Evolutionary conservation across 2,329 filamentous ascomycete species (phyloP), one percentile per base, ranked within the genome.

Genomic region (Alternaria gaisen): DNA sequence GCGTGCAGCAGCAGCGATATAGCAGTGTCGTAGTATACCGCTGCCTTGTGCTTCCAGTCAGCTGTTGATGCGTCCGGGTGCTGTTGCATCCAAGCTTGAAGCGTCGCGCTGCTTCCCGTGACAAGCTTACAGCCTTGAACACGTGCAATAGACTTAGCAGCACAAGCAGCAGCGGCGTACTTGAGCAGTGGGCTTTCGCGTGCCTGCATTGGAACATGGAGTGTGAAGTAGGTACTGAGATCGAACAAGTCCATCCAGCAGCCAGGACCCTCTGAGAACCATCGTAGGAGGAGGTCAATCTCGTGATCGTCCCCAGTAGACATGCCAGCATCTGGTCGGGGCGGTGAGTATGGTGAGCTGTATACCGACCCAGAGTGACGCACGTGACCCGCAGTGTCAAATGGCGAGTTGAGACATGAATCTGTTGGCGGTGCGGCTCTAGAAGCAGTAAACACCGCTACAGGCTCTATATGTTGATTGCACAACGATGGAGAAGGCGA

Each of bases 191-290:
- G 80, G 53, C 84, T 83, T 30, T 82, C 79, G 5, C 78, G 73
- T 12, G 87, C 85, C 69, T 85, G 84, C 3, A 88, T 82, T 1
- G 87, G 87, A 20, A 89, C 85, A 54, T 87, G 82, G 24, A 84
- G 86, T 4, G 85, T 83, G 59, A 89, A 90, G 71, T 88, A 88
- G 43, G 82, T 84, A 6, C 84, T 85, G 34, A 85, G 76, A 64
- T 86, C 84, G 67, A 84, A 85, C 4, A 85, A 73, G 66, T 85
- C 84, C 84, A 85, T 85, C 86, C 87, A 89, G 66, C 85, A 83
- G 8, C 86, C 87, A 24, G 86, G 82, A 0, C 82, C 83, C 73
- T 89, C 86, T 3, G 85, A 84, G 69, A 87, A 89, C 73, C 88
- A 86, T 26, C 86, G 79, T 50, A 88, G 77, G 1, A 89, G 79